phyloP scores from a whole-genome alignment of 495 filamentous ascomycete species.

The Tuber aestivum region DNA sequence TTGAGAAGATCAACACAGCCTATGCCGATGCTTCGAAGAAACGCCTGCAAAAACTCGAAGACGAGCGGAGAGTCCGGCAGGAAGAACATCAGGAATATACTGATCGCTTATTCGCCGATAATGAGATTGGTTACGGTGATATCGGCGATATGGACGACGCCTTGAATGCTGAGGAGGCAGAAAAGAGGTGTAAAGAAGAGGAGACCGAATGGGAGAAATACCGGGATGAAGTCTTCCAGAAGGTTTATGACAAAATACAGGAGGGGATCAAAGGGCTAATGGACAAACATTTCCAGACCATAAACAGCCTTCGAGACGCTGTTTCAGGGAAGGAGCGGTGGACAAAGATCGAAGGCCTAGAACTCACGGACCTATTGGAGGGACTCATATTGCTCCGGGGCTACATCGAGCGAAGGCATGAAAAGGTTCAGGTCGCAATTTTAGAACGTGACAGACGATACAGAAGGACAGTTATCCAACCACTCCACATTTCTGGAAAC shows the following conservation, averaged over 20 bases:
- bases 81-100: constrained; percentile 34
- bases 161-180: constrained; percentile 33
- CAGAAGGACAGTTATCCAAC: constrained; percentile 44
- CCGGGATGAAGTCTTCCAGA: constrained; percentile 37
- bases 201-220: constrained; percentile 35
- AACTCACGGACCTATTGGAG: constrained; percentile 37
- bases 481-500: constrained; percentile 42
- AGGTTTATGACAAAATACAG: constrained; percentile 36
- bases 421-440: constrained; percentile 41
- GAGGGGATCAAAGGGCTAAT: constrained; percentile 40
- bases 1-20: constrained; percentile 23
- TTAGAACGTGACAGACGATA: constrained; percentile 44
- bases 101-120: constrained; percentile 31
- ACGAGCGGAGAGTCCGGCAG: constrained; percentile 19
- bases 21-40: constrained; percentile 28
- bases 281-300: constrained; percentile 30
- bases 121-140: constrained; percentile 40
- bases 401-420: constrained; percentile 42
- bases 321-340: constrained; percentile 39
- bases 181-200: constrained; percentile 32
- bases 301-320: constrained; percentile 12
- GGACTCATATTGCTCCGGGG: constrained; percentile 35
- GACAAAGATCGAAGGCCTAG: constrained; percentile 12
- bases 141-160: constrained; percentile 37
- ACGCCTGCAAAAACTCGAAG: constrained; percentile 26